Conservation (phyloP, 2,329 filamentous ascomycete genomes). For the Diaporthe sp. region DNA sequence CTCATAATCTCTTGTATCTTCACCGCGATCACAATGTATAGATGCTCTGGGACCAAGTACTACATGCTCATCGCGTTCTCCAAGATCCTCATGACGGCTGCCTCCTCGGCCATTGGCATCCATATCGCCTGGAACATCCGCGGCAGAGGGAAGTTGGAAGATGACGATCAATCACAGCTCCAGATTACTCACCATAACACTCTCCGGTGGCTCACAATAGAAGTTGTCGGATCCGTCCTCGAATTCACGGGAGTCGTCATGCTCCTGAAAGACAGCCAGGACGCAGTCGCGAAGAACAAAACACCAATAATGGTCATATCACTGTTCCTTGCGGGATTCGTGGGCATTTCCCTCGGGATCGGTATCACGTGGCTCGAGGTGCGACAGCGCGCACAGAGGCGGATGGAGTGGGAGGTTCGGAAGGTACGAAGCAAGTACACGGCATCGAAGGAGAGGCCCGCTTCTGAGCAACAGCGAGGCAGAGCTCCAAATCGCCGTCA, state of each 20-base stretch:
- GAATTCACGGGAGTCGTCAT: neutral
- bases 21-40: neutral
- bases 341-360: neutral
- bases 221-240: neutral
- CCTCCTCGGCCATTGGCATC: neutral
- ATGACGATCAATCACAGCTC: neutral
- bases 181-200: neutral
- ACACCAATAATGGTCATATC: neutral
- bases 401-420: neutral
- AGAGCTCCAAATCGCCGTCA: neutral
- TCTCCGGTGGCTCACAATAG: neutral
- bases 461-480: neutral
- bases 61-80: neutral
- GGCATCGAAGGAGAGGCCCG: neutral
- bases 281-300: neutral
- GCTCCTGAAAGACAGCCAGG: neutral
- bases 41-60: neutral
- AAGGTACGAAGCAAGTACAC: neutral
- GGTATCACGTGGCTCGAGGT: neutral
- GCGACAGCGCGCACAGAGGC: neutral
- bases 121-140: slow-evolving; percentile 20
- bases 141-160: neutral
- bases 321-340: neutral
- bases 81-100: neutral
- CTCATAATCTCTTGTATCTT: neutral